Evolutionary conservation across 2,329 filamentous ascomycete genomes (phyloP).

Genomic region (Pseudogymnoascus verrucosus): DNA sequence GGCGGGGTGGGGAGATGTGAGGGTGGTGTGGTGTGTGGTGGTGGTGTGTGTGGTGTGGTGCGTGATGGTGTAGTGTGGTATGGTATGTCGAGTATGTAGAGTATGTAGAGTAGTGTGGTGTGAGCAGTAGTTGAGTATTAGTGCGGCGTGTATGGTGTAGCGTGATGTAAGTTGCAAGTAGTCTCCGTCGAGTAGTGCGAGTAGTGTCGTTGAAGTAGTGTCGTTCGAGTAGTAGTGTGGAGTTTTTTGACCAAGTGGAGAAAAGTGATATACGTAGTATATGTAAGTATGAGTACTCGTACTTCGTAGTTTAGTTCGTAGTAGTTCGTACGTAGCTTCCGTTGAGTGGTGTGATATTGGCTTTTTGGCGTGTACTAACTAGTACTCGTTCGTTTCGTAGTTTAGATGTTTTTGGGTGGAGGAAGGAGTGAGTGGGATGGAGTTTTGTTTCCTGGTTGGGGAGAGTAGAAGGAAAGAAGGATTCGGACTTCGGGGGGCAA

Average conservation of each 20-base stretch:
- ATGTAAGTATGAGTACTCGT: neutral
- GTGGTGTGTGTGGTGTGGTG: neutral
- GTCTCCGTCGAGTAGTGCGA: neutral
- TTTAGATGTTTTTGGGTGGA: neutral
- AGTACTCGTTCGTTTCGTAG: neutral
- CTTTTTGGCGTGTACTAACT: neutral
- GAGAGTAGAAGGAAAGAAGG: neutral
- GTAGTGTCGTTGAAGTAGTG: neutral
- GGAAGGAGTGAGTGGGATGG: neutral
- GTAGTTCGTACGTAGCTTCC: neutral
- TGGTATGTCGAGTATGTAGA: neutral
- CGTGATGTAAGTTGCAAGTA: slow-evolving; percentile 3
- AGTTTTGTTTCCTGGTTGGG: neutral
- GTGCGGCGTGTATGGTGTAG: neutral
- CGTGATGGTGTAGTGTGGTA: neutral
- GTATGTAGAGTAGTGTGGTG: neutral
- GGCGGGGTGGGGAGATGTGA: neutral
- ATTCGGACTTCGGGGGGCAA: neutral
- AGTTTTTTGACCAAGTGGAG: neutral
- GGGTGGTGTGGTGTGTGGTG: neutral
- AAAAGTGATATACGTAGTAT: slow-evolving; percentile 5
- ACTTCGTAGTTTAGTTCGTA: neutral
- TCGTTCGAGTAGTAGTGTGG: neutral
- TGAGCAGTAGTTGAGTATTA: neutral
- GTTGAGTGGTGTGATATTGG: neutral